Base-by-base conservation (phyloP, 805 yeast genomes). In the Pichia thaimueangensis region DNA sequence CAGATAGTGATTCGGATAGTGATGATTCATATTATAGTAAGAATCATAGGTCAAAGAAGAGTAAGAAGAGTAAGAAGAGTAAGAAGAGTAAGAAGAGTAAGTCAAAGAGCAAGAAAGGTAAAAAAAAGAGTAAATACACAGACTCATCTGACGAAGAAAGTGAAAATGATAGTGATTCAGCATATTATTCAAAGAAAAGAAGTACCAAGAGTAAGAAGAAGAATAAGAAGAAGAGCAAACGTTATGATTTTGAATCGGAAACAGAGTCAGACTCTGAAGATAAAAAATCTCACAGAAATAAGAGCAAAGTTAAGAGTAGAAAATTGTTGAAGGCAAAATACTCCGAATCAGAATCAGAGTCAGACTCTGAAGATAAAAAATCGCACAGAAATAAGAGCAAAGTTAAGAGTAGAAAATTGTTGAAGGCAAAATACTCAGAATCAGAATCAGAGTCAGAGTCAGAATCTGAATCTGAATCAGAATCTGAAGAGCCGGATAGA, bases 381-480 rank as follows among this genome's bases (percentile, higher is more conserved):
- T 7, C 13, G 9, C 19, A 24, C 7, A 35, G 29, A 22, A 23
- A 15, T 16, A 32, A 32, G 37, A 23, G 20, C 13, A 33, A 20
- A 20, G 15, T 16, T n/a, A 13, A 30, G 11, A 15, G 32, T n/a
- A n/a, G n/a, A n/a, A 30, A 30, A 30, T 11, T 4, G 5, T 30
- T n/a, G 9, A 30, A 30, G 19, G 17, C n/a, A 2, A n/a, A 15
- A 12, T 9, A 30, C 11, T 8, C 23, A 16, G 6, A 19, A 11
- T 13, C 16, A 28, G 29, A 25, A 8, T 30, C 32, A 7, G 32
- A 30, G 8, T 30, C 32, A 7, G 32, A 23, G 17, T 34, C 22
- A n/a, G 25, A 15, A 11, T 31, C 37, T 30, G 39, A 41, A 28
- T 35, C 39, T 13, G 37, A 32, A 20, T 13, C 37, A 16, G 33